These are phyloP conservation scores for Avena eriantha DNA, from an alignment of 176 grass and related monocot species.

Conservation along the genomic window DNA sequence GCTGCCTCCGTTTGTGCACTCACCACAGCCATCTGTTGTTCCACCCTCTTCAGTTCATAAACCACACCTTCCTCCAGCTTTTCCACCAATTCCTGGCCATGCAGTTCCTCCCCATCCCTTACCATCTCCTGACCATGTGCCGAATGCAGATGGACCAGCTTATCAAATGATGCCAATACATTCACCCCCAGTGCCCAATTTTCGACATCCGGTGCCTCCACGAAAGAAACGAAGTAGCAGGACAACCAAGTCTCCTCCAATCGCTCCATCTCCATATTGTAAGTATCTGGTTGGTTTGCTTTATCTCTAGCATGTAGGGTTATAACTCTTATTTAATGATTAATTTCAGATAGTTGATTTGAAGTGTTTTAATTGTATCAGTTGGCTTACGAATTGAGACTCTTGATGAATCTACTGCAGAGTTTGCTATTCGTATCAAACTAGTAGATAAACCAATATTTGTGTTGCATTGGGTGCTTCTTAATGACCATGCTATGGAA, in stretches of 20 bases:
- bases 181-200: conserved; percentile 42
- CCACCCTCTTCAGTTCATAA: conserved; percentile 21
- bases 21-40: conserved; percentile 36
- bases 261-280: conserved; percentile 57
- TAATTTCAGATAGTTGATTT: not conserved
- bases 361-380: not conserved
- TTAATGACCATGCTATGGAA: conserved; percentile 16
- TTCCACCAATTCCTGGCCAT: conserved; percentile 45
- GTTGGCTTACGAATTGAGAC: not conserved
- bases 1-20: conserved; percentile 38
- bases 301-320: not conserved
- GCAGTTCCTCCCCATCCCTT: conserved; percentile 27
- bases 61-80: conserved; percentile 42
- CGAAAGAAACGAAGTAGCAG: conserved; percentile 38
- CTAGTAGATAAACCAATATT: not conserved
- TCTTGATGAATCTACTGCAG: not conserved
- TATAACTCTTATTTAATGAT: not conserved
- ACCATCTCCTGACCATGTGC: conserved; percentile 35
- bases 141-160: conserved; percentile 43
- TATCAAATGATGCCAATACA: conserved; percentile 51
- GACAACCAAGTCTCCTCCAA: conserved; percentile 28
- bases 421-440: not conserved
- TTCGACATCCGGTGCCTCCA: conserved; percentile 29
- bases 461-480: not conserved
- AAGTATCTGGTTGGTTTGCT: conserved; percentile 47